These are phyloP conservation scores for Citrus mangshanensis DNA, from an alignment of 345 rosid species.

Conservation along the genomic window DNA sequence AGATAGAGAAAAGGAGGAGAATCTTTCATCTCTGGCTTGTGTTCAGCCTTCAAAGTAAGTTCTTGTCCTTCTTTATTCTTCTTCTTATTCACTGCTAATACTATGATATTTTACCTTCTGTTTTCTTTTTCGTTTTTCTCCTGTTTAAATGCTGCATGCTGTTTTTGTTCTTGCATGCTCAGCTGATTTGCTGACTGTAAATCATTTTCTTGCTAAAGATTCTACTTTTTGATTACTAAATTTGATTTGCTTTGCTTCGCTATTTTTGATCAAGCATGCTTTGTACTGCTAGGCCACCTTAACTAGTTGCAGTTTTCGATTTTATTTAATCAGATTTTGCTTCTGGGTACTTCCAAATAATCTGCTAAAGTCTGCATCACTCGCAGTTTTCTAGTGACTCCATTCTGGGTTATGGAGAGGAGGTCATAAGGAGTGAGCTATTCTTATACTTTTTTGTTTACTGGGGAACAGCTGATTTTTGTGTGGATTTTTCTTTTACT, in stretches of 20 bases:
- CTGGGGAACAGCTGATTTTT: constrained; percentile 2
- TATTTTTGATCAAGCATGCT: constrained; percentile 6
- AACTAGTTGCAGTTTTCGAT: not conserved
- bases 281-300: not conserved
- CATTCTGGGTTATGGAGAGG: not conserved
- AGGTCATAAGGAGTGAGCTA: not conserved
- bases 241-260: not conserved
- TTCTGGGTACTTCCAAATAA: constrained; percentile 5
- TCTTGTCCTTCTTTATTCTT: constrained; percentile 7
- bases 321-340: constrained; percentile 11
- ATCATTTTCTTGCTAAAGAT: not conserved
- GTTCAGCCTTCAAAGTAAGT: constrained; percentile 17
- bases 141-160: constrained; percentile 13
- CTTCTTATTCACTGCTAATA: constrained; percentile 15
- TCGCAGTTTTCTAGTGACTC: not conserved
- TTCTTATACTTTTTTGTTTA: not conserved
- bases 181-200: not conserved
- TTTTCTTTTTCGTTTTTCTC: not conserved
- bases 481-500: not conserved
- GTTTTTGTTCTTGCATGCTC: not conserved
- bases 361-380: not conserved
- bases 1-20: constrained; percentile 4
- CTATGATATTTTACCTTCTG: not conserved
- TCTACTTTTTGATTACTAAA: constrained; percentile 8
- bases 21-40: constrained; percentile 11